Evolutionary conservation across 495 filamentous ascomycete genomes (phyloP).

Genomic region (Tuber umbilicatum): DNA sequence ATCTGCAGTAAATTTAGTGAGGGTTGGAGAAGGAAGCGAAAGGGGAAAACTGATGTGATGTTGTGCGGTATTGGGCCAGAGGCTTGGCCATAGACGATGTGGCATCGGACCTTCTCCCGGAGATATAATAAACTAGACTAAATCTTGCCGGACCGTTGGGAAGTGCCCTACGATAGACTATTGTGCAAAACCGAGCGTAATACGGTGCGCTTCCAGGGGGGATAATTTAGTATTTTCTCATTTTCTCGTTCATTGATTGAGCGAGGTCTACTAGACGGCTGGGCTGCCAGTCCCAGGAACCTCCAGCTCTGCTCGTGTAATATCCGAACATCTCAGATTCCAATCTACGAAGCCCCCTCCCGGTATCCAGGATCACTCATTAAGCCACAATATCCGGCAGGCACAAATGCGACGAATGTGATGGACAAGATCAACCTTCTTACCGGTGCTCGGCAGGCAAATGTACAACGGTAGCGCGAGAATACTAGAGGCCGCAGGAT

Average conservation of each 20-base stretch:
- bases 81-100: no score
- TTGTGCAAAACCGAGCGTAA: neutral
- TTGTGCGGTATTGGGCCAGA: neutral
- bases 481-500: neutral
- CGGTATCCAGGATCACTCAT: neutral
- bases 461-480: no score
- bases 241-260: neutral
- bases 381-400: neutral
- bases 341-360: no score
- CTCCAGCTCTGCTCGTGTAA: neutral
- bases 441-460: neutral
- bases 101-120: no score
- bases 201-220: no score
- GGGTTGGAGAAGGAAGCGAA: neutral
- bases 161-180: no score
- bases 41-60: neutral
- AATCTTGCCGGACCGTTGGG: neutral
- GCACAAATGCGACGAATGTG: neutral
- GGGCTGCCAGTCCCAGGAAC: neutral
- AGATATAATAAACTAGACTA: no score
- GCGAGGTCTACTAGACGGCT: neutral
- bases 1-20: no score
- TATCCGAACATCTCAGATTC: neutral
- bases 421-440: neutral
- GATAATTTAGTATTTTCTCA: no score